Evolutionary conservation across 1,139 yeast genomes (phyloP).

Genomic region (Saccharomyces pastorianus): DNA sequence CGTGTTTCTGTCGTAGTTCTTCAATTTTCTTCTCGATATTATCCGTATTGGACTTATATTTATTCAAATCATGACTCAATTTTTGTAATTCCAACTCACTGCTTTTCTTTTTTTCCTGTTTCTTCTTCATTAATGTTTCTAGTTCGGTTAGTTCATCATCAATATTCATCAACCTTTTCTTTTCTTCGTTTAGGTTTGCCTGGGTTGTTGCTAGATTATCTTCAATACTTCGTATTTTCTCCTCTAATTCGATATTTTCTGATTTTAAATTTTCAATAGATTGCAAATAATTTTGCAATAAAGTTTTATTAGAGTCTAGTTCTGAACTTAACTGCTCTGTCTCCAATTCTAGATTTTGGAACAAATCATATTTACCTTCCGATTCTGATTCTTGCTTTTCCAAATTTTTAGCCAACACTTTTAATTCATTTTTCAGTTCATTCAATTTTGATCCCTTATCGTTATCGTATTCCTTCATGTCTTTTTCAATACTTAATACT

Average conservation of each 20-base stretch:
- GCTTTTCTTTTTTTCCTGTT: slow-evolving; percentile 44
- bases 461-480: slow-evolving; percentile 70
- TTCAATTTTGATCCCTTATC: slow-evolving; percentile 77
- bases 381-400: slow-evolving; percentile 31
- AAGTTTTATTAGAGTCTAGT: slow-evolving; percentile 39
- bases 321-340: slow-evolving; percentile 63
- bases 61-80: slow-evolving; percentile 57
- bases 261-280: slow-evolving; percentile 37
- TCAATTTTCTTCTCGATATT: slow-evolving; percentile 41
- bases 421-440: slow-evolving; percentile 53
- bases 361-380: slow-evolving; percentile 43
- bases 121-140: slow-evolving; percentile 43
- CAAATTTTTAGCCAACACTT: slow-evolving; percentile 35
- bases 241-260: slow-evolving; percentile 31
- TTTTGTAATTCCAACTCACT: slow-evolving; percentile 51
- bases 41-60: slow-evolving; percentile 40
- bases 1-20: slow-evolving; percentile 47
- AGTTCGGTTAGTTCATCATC: slow-evolving; percentile 73
- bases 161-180: slow-evolving; percentile 54
- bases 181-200: slow-evolving; percentile 42
- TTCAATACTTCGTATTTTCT: slow-evolving; percentile 23
- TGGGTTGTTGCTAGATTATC: slow-evolving; percentile 11
- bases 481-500: slow-evolving; percentile 55
- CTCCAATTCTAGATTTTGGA: slow-evolving; percentile 65
- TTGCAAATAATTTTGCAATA: slow-evolving; percentile 33